Conservation (phyloP, 2,329 filamentous ascomycete genomes). For the Aspergillus neoniger region DNA sequence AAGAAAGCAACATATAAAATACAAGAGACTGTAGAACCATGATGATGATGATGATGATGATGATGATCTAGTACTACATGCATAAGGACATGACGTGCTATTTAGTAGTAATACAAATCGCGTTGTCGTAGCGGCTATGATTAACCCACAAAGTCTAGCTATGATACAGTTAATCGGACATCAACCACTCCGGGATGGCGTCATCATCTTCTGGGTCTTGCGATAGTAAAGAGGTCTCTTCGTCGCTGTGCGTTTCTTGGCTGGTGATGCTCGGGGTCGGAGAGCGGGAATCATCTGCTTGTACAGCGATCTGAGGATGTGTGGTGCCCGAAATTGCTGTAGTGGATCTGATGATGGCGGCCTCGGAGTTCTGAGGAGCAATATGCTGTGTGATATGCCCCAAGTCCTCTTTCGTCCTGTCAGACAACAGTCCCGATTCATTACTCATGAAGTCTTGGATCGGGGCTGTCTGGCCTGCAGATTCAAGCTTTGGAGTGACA, state of each 20-base stretch:
- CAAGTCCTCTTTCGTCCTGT: not conserved
- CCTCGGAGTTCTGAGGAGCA: not conserved
- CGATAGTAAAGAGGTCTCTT: slow-evolving; percentile 56
- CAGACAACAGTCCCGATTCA: not conserved
- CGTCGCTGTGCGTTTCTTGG: slow-evolving; percentile 38
- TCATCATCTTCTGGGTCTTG: slow-evolving; percentile 68
- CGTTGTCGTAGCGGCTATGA: too few relatives aligned
- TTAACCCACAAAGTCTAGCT: not conserved
- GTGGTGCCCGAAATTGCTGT: slow-evolving; percentile 29
- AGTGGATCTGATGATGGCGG: slow-evolving; percentile 23
- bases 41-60: too few relatives aligned
- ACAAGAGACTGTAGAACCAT: too few relatives aligned
- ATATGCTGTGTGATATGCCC: not conserved
- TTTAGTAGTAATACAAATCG: too few relatives aligned
- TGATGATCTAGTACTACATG: too few relatives aligned
- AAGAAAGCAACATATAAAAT: too few relatives aligned
- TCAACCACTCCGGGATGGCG: slow-evolving; percentile 65
- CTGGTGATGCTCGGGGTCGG: slow-evolving; percentile 17
- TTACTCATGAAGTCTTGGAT: not conserved
- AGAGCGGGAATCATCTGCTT: slow-evolving; percentile 11
- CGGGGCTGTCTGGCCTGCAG: not conserved
- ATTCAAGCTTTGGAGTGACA: slow-evolving; percentile 29
- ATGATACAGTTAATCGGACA: slow-evolving; percentile 33
- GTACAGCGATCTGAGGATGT: slow-evolving; percentile 22
- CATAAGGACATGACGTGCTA: too few relatives aligned